Evolutionary conservation across 768 basidiomycete genomes (phyloP).

Genomic region (Tricholoma matsutake): DNA sequence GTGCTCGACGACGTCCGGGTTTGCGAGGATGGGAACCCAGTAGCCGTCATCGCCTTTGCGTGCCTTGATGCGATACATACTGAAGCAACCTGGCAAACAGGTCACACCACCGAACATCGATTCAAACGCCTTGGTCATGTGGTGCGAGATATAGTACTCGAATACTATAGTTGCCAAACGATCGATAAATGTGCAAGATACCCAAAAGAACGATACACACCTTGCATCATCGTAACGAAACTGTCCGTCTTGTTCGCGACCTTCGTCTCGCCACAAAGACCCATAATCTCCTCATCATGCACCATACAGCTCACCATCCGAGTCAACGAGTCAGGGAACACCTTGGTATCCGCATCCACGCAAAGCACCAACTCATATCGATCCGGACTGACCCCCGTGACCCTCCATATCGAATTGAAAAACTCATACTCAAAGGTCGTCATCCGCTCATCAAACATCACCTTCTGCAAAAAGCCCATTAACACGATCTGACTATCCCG

Average conservation of each 20-base stretch:
- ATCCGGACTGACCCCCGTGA: constrained; percentile 93
- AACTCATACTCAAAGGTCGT: constrained; percentile 99
- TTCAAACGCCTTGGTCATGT: constrained; percentile 98
- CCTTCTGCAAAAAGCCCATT: constrained; percentile 97
- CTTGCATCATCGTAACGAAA: constrained; percentile 99
- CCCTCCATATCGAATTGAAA: constrained; percentile 97
- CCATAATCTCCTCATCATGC: constrained; percentile 97
- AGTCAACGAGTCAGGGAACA: constrained; percentile 97
- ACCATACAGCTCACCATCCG: constrained; percentile 97
- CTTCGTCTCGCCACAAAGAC: constrained; percentile 98
- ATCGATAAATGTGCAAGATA: constrained; percentile 6
- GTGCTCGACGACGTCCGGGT: constrained; percentile 97
- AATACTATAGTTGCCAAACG: constrained; percentile 64
- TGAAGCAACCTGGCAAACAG: constrained; percentile 98
- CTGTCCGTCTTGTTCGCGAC: constrained; percentile 99
- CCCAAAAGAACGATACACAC: constrained; percentile 42
- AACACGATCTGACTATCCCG: constrained; percentile 97
- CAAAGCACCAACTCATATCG: constrained; percentile 93
- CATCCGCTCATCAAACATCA: constrained; percentile 99
- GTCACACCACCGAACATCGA: constrained; percentile 99
- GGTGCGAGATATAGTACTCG: constrained; percentile 99
- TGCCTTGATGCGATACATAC: constrained; percentile 99
- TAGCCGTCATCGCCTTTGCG: constrained; percentile 95
- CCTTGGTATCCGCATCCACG: constrained; percentile 97
- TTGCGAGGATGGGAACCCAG: constrained; percentile 98